Conservation (phyloP, 202 grass and related monocot genomes). For the Carex sylvatica region DNA sequence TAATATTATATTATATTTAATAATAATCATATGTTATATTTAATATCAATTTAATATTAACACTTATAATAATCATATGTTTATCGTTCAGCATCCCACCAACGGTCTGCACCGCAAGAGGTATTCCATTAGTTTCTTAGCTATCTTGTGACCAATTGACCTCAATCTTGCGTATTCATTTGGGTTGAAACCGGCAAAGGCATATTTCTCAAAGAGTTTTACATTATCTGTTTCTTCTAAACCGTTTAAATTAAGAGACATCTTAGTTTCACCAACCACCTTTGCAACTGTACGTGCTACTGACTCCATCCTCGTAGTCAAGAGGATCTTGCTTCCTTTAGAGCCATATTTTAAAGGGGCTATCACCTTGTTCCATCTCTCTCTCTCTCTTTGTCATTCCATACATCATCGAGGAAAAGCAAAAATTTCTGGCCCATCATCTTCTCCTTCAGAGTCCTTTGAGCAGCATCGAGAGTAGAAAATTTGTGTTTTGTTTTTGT, state of each 20-base stretch:
- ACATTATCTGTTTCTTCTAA: neutral
- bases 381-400: neutral
- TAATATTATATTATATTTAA: too few species aligned
- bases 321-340: conserved; percentile 21
- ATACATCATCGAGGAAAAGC: conserved; percentile 40
- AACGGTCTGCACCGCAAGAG: conserved; percentile 7
- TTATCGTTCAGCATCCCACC: conserved; percentile 5
- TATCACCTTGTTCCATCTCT: neutral
- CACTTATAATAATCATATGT: too few species aligned
- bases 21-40: too few species aligned
- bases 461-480: neutral
- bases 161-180: neutral
- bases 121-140: conserved; percentile 5
- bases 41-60: too few species aligned
- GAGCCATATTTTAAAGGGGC: neutral
- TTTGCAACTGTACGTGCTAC: conserved; percentile 7
- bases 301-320: conserved; percentile 31
- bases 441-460: neutral
- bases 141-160: conserved; percentile 2
- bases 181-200: neutral
- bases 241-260: neutral
- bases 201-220: conserved; percentile 21
- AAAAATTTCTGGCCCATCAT: conserved; percentile 17
- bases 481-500: neutral
- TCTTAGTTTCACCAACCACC: neutral